Evolutionary conservation across 2,329 filamentous ascomycete species (phyloP).

Genomic region (Leptodontidium sp.): DNA sequence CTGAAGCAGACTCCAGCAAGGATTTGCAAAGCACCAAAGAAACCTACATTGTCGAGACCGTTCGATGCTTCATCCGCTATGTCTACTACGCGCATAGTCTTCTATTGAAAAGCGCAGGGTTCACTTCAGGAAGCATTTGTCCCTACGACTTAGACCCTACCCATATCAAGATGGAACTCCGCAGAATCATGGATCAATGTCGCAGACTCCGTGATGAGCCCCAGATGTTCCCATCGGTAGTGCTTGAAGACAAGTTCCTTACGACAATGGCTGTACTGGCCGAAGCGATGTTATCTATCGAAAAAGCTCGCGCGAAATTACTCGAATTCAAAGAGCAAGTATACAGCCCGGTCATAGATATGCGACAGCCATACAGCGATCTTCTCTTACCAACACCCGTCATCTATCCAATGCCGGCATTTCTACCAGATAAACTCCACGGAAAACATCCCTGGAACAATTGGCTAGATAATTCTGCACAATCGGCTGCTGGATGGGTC

Average conservation of each 20-base stretch:
- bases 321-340: slow-evolving; percentile 3
- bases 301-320: not conserved
- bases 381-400: not conserved
- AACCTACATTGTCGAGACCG: too few species aligned
- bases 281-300: not conserved
- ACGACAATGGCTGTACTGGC: not conserved
- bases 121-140: too few species aligned
- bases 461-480: slow-evolving; percentile 7
- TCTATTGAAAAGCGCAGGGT: too few species aligned
- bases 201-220: too few species aligned
- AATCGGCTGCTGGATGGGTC: not conserved
- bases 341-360: not conserved
- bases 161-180: too few species aligned
- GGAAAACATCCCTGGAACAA: slow-evolving; percentile 10
- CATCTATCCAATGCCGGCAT: not conserved
- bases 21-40: too few species aligned
- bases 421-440: slow-evolving; percentile 2
- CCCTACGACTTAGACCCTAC: too few species aligned
- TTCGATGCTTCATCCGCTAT: too few species aligned
- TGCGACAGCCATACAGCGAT: slow-evolving; percentile 2
- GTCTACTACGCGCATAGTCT: too few species aligned
- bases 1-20: too few species aligned
- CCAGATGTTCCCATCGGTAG: not conserved
- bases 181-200: too few species aligned
- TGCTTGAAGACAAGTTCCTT: not conserved